These are phyloP conservation scores for Alternaria hordeiaustralica DNA, from an alignment of 2,329 filamentous ascomycete species.

Conservation along the genomic window DNA sequence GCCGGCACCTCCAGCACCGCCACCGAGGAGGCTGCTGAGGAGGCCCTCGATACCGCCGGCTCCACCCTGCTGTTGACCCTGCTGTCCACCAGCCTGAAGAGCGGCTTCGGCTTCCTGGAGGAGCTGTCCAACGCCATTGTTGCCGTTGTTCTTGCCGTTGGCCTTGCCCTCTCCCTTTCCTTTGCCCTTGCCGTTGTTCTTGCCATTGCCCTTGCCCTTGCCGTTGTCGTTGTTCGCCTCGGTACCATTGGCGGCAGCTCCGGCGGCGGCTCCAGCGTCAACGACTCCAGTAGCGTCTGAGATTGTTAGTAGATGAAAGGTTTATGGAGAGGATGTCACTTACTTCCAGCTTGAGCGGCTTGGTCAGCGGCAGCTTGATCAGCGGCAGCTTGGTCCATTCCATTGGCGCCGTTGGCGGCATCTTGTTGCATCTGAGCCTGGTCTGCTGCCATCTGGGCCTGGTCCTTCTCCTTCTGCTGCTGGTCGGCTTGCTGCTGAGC, in stretches of 20 bases:
- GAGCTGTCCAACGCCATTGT: conserved; percentile 1
- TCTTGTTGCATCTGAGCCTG: conserved; percentile 11
- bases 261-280: conserved; percentile 1
- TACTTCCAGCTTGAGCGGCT: conserved; percentile 20
- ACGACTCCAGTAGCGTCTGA: conserved; percentile 14
- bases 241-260: not conserved
- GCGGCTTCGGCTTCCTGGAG: conserved; percentile 12
- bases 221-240: conserved; percentile 1
- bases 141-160: conserved; percentile 2
- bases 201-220: conserved; percentile 19
- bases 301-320: not conserved
- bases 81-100: conserved; percentile 13
- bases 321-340: not conserved
- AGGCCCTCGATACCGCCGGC: conserved; percentile 1
- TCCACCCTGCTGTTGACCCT: conserved; percentile 9
- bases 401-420: conserved; percentile 1
- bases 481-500: conserved; percentile 6
- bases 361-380: not conserved
- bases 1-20: conserved; percentile 4
- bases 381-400: not conserved
- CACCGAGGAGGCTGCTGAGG: not conserved
- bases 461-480: conserved; percentile 5
- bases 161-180: conserved; percentile 11
- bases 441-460: conserved; percentile 1
- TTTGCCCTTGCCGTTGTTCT: conserved; percentile 10